Base-by-base conservation (phyloP, 2,329 filamentous ascomycete species). In the Tolypocladium nubicola region DNA sequence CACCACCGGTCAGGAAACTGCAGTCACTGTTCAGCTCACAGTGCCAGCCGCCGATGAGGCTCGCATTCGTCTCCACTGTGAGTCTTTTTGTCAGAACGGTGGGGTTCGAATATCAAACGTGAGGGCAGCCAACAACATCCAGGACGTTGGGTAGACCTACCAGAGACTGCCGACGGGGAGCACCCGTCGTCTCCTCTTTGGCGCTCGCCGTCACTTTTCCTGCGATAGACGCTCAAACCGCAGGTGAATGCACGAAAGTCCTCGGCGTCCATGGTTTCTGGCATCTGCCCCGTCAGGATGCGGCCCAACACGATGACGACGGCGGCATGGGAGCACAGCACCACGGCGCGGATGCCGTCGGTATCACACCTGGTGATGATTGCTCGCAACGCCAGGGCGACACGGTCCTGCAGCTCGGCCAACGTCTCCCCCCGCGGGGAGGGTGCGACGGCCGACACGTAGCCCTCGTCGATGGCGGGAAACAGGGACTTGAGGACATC, bases 301-400 rank as follows among this genome's bases (percentile, higher is more conserved):
- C 94, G 81, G 1, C 93, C 93, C 63, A 94, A 82, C 10, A 89
- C 87, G 68, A 99, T 97, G 66, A 97, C 82, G 13, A 87, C 84
- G 4, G 94, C 94, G 1, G 94, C 94, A 75, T 99, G 94, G 1
- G 89, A 88, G 73, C 90, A 96, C 43, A 99, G 79, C 45, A 97
- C 72, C 30, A 96, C 79, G 0, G 89, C 81, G 64, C 82, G 84
- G 43, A 81, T 77, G n/a, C 84, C 82, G 53, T 88, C 79, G n/a
- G 72, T 71, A 67, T 97, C 91, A 59, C 89, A 85, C 56, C 84
- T 80, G 35, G 80, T 77, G 63, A 97, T 87, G 63, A 97, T 84
- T 52, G 79, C 80, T 49, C 82, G 76, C 47, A 96, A 73, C 2
- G 86, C 83, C 52, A 82, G 83, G 4, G 89, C 87, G 35, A 93